phyloP scores from a whole-genome alignment of 371 early-diverging fungal genomes.

The Smittium culicis region DNA sequence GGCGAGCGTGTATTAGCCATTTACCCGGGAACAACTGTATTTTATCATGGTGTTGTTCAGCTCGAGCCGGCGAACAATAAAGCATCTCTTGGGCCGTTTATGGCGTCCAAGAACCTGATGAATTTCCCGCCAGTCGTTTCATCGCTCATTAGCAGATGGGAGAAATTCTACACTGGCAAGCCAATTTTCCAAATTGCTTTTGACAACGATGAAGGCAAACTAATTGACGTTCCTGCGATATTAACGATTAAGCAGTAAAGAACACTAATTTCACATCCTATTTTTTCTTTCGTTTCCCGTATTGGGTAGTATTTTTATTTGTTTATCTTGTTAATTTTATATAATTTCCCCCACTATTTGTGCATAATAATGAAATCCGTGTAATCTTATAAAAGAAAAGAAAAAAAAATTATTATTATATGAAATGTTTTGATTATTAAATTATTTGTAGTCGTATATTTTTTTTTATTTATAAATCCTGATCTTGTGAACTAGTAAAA shows the following conservation, averaged over 20 bases:
- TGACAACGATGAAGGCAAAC: conserved; percentile 10
- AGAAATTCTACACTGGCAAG: conserved; percentile 3
- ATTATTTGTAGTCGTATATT: too few species aligned
- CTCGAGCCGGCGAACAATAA: not conserved
- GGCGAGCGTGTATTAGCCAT: conserved; percentile 6
- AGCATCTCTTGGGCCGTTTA: not conserved
- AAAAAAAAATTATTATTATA: not conserved
- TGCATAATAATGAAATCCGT: not conserved
- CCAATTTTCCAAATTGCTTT: conserved; percentile 7
- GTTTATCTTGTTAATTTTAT: not conserved
- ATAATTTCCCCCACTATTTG: not conserved
- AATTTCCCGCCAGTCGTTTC: not conserved
- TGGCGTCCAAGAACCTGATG: not conserved
- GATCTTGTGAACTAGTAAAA: too few species aligned
- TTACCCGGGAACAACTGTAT: conserved; percentile 11
- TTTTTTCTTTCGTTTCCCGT: not conserved
- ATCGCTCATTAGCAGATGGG: conserved; percentile 2
- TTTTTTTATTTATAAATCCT: too few species aligned
- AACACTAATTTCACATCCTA: not conserved
- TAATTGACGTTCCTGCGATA: conserved; percentile 9
- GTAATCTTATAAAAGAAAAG: not conserved
- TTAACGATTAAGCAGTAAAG: not conserved
- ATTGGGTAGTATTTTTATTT: not conserved
- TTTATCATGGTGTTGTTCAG: conserved; percentile 7
- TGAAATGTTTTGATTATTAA: too few species aligned